Percentiles rank a stretch among this genome's conserved stretches.
phyloP scores from a whole-genome alignment of 495 filamentous ascomycete species.

The Pseudomonodictys pantanalensis region DNA sequence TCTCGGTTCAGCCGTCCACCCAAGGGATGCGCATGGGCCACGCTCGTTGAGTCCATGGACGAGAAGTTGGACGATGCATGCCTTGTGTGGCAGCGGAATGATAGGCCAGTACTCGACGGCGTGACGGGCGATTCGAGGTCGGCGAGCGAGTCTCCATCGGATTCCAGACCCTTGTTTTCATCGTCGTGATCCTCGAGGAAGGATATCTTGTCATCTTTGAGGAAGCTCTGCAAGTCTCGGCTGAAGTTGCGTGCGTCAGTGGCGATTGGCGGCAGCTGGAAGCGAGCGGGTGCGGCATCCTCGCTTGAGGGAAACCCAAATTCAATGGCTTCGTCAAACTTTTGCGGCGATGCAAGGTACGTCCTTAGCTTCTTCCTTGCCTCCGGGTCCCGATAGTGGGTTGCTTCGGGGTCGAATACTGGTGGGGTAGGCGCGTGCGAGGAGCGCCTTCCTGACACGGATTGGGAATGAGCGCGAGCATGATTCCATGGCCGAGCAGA shows the following conservation, averaged over 20 bases:
- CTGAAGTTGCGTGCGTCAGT: slow-evolving; percentile 31
- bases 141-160: slow-evolving; percentile 16
- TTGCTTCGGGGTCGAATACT: slow-evolving; percentile 63
- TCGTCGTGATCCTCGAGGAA: slow-evolving; percentile 35
- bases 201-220: slow-evolving; percentile 33
- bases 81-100: slow-evolving; percentile 27
- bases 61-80: slow-evolving; percentile 42
- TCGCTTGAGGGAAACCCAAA: slow-evolving; percentile 79
- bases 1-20: slow-evolving; percentile 58
- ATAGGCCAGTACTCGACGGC: slow-evolving; percentile 21
- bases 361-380: slow-evolving; percentile 80
- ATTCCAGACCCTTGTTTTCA: background rate
- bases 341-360: slow-evolving; percentile 87
- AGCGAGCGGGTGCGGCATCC: slow-evolving; percentile 34
- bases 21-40: slow-evolving; percentile 19
- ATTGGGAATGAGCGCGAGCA: slow-evolving; percentile 36
- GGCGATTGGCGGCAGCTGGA: slow-evolving; percentile 25
- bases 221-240: slow-evolving; percentile 34
- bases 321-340: slow-evolving; percentile 92
- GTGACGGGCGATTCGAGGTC: slow-evolving; percentile 32
- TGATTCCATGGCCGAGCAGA: slow-evolving; percentile 8
- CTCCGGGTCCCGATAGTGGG: slow-evolving; percentile 88
- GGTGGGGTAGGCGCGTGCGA: slow-evolving; percentile 36
- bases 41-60: slow-evolving; percentile 39
- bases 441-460: slow-evolving; percentile 49